phyloP scores from a whole-genome alignment of 2,329 filamentous ascomycete species.

The Pseudogymnoascus pannorum region DNA sequence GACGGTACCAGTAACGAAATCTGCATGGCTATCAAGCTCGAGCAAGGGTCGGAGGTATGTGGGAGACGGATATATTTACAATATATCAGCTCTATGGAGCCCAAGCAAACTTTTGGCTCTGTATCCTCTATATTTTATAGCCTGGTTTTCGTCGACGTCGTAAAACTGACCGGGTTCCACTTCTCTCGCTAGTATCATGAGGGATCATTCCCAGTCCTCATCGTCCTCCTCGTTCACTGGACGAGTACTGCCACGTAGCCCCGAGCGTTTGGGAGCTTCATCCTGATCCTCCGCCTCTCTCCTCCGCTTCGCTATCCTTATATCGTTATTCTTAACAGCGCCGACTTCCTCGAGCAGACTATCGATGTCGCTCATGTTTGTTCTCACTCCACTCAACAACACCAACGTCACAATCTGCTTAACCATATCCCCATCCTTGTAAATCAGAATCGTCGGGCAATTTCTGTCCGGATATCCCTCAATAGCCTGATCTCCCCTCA shows the following conservation, averaged over 20 bases:
- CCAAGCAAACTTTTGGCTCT: not conserved
- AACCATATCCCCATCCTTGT: slow-evolving; percentile 86
- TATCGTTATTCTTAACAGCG: slow-evolving; percentile 70
- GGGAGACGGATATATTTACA: not conserved
- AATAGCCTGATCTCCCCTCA: slow-evolving; percentile 84
- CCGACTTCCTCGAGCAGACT: slow-evolving; percentile 74
- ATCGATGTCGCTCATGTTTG: slow-evolving; percentile 69
- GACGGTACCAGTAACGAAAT: not conserved
- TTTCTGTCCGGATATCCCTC: slow-evolving; percentile 94
- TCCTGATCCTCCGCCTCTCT: slow-evolving; percentile 26
- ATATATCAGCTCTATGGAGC: not conserved
- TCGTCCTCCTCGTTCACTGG: slow-evolving; percentile 30
- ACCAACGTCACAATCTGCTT: slow-evolving; percentile 86
- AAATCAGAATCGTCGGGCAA: slow-evolving; percentile 87
- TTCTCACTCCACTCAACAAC: slow-evolving; percentile 66
- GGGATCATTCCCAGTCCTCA: slow-evolving; percentile 46
- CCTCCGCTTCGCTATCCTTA: slow-evolving; percentile 49
- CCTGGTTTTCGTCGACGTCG: not conserved
- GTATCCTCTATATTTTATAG: not conserved
- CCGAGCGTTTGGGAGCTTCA: slow-evolving; percentile 25
- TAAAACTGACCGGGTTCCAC: not conserved
- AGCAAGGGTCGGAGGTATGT: not conserved
- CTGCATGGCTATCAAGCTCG: not conserved
- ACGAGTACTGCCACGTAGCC: slow-evolving; percentile 23
- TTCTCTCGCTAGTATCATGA: not conserved